Base-by-base conservation (phyloP, 768 basidiomycete species). In the Suillus bovinus region DNA sequence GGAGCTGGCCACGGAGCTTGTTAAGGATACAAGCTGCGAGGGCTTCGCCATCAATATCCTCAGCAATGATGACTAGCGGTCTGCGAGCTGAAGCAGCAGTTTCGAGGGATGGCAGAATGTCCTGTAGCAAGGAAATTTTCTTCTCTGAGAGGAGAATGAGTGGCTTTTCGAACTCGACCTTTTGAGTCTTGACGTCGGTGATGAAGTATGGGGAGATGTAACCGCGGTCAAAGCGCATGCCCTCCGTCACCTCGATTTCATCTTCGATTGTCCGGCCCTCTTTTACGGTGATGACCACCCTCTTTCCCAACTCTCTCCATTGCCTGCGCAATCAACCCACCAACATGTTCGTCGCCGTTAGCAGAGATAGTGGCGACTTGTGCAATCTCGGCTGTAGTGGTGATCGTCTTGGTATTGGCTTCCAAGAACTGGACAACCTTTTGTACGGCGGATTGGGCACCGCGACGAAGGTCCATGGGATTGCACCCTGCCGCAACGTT, bases 301-400 rank as follows among this genome's bases (percentile, higher is more conserved):
- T 99, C 96, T 82, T 96, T 97, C 74, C 96, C 96, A 64, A 99
- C 96, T 77, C 97, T 97, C 80, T 99, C 96, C 96, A 98, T 99
- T 1, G 96, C 96, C 72, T 94, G 93, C 6, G 96, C 96, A 76
- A 98, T 99, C 71, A 99, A 85, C 73, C 89, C 88, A 50, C 96
- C 96, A 65, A 99, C 83, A 72, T 98, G 95, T 1, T 77, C 82
- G 78, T 99, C 96, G 39, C 85, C 82, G 61, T 86, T 86, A 13
- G 92, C 86, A 29, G 88, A 90, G 76, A 97, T 96, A 68, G 96
- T 98, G n/a, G 96, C 96, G 66, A 99, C 96, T 79, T 98, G 96
- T 13, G 96, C 94, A 70, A 99, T 99, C 81, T 99, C 96, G 31
- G 93, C 93, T 17, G 91, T 93, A 44, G 96, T 99, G 65, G 96